These are phyloP conservation scores for Gossypium thurberi DNA, from an alignment of 345 rosid species.

Conservation along the genomic window DNA sequence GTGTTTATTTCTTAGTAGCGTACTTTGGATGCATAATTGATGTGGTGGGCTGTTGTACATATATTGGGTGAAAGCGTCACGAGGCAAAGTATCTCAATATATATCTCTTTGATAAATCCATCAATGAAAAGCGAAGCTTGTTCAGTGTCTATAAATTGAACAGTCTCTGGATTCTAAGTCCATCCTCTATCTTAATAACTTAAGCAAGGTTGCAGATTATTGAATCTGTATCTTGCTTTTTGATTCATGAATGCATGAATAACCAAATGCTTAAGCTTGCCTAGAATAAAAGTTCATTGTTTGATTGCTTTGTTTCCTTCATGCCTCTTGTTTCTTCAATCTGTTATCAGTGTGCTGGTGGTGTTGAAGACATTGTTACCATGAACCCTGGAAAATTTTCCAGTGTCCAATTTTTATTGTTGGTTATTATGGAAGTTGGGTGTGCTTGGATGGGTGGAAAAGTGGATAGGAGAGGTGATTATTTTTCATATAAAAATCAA, in stretches of 20 bases:
- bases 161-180: neutral
- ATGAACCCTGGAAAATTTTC: neutral
- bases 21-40: constrained; percentile 10
- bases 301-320: neutral
- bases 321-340: neutral
- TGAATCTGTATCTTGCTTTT: neutral
- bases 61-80: constrained; percentile 8
- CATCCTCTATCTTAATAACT: neutral
- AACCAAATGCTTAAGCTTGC: neutral
- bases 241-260: neutral
- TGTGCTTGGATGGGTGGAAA: too few relatives aligned
- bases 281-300: neutral
- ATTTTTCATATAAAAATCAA: too few relatives aligned
- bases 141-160: neutral
- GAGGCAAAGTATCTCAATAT: neutral
- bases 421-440: neutral
- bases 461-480: too few relatives aligned
- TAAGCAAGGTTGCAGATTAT: too few relatives aligned
- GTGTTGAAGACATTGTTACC: neutral
- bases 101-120: neutral
- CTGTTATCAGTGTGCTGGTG: neutral
- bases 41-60: constrained; percentile 19
- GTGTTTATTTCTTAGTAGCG: neutral
- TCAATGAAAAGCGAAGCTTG: neutral
- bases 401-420: neutral